These are phyloP conservation scores for Trichoderma brevicompactum DNA, from an alignment of 2,329 filamentous ascomycete genomes.

Conservation along the genomic window DNA sequence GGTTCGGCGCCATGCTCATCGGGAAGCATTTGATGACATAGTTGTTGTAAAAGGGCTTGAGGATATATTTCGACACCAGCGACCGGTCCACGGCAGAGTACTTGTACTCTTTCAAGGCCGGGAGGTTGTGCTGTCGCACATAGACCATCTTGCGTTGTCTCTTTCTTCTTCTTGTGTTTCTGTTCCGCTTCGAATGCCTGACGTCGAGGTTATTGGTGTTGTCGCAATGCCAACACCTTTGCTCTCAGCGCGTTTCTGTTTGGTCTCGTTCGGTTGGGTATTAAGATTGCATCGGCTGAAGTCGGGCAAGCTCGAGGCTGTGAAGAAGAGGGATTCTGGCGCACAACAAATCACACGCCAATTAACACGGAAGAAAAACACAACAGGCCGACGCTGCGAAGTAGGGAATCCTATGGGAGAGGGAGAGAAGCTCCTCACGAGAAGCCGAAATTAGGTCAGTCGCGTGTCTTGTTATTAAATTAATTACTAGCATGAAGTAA, in stretches of 20 bases:
- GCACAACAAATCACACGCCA: not conserved
- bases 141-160: constrained; percentile 73
- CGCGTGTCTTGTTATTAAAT: constrained; percentile 18
- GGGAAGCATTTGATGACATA: constrained; percentile 94
- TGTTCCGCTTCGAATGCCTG: not conserved
- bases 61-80: constrained; percentile 84
- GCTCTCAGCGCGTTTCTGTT: not conserved
- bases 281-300: constrained; percentile 14
- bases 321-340: not conserved
- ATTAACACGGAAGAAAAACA: not conserved
- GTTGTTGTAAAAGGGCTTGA: constrained; percentile 98
- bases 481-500: constrained; percentile 5
- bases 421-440: too few species aligned
- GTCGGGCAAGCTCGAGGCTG: not conserved
- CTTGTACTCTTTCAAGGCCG: constrained; percentile 90
- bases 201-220: not conserved
- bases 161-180: not conserved
- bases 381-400: not conserved
- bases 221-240: not conserved
- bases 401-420: too few species aligned
- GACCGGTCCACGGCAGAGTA: constrained; percentile 93
- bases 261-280: constrained; percentile 5
- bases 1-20: constrained; percentile 87
- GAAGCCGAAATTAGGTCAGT: not conserved
- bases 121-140: constrained; percentile 87